These are phyloP conservation scores for Herpotrichia juniperi DNA, from an alignment of 2,329 filamentous ascomycete species.

Conservation along the genomic window DNA sequence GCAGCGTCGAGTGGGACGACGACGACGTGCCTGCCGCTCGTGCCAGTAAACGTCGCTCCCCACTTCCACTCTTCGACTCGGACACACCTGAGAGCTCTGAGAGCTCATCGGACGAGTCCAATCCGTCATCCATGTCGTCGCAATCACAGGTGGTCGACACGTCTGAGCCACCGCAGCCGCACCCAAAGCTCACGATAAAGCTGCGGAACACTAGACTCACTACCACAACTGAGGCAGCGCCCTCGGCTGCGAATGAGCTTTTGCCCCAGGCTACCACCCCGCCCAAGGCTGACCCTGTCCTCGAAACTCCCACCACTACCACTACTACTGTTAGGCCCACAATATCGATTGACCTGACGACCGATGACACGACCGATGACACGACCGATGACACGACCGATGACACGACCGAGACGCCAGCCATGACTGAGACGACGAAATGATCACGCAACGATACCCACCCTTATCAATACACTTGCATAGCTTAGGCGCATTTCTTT, in stretches of 20 bases:
- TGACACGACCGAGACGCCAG: not conserved
- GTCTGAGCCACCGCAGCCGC: slow-evolving; percentile 1
- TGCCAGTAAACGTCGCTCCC: slow-evolving; percentile 60
- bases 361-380: not conserved
- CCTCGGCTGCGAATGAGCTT: not conserved
- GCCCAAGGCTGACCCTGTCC: slow-evolving; percentile 4
- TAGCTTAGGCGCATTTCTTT: slow-evolving; percentile 33
- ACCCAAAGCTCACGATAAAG: slow-evolving; percentile 2
- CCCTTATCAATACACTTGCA: slow-evolving; percentile 22
- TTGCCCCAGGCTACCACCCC: not conserved
- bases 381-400: not conserved
- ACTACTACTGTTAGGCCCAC: not conserved
- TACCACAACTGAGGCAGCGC: not conserved
- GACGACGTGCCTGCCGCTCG: slow-evolving; percentile 57
- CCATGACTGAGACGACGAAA: not conserved
- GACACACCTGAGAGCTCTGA: slow-evolving; percentile 43
- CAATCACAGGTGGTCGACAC: slow-evolving; percentile 19
- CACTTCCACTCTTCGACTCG: slow-evolving; percentile 52
- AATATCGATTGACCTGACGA: not conserved
- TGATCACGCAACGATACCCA: slow-evolving; percentile 18
- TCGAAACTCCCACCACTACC: slow-evolving; percentile 2
- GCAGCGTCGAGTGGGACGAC: slow-evolving; percentile 58
- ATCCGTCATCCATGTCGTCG: slow-evolving; percentile 28
- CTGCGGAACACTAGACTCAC: not conserved
- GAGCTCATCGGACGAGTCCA: slow-evolving; percentile 44